Conservation (phyloP, 2,329 filamentous ascomycete genomes). For the Penicillium rolfsii region DNA sequence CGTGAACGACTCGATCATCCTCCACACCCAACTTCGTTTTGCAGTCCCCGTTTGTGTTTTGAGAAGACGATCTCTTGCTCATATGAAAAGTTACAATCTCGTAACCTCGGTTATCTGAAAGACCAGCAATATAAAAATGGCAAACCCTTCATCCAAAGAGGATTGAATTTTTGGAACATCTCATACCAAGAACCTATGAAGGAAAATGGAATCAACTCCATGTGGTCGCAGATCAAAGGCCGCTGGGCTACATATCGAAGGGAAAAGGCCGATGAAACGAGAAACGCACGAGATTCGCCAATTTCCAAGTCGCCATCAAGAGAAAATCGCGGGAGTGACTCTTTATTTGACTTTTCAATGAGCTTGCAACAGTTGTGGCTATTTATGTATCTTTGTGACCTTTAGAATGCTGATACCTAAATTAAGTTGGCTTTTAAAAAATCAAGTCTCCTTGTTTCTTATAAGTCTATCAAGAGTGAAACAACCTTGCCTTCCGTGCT, state of each 20-base stretch:
- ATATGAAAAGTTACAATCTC: constrained; percentile 3
- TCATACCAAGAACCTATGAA: constrained; percentile 11
- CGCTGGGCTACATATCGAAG: neutral
- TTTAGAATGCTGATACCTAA: neutral
- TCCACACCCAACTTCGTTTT: neutral
- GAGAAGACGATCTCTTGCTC: constrained; percentile 5
- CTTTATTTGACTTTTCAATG: neutral
- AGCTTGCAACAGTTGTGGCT: neutral
- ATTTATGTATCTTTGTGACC: neutral
- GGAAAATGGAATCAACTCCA: neutral
- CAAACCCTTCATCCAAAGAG: neutral
- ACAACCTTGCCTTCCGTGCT: too few species aligned
- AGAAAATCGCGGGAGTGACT: neutral
- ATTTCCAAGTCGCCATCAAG: neutral
- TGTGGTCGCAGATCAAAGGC: neutral
- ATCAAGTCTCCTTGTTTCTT: too few species aligned
- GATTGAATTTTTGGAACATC: constrained; percentile 5
- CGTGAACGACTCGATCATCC: neutral
- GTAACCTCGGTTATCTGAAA: constrained; percentile 9
- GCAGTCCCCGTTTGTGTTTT: neutral
- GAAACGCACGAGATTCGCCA: neutral
- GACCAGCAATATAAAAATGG: constrained; percentile 2
- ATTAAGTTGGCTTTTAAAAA: neutral
- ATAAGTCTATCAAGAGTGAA: too few species aligned
- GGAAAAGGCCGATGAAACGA: neutral